These are phyloP conservation scores for Dictyostelium brefeldianum DNA, from an alignment of 78 protist genomes.

Conservation along the genomic window DNA sequence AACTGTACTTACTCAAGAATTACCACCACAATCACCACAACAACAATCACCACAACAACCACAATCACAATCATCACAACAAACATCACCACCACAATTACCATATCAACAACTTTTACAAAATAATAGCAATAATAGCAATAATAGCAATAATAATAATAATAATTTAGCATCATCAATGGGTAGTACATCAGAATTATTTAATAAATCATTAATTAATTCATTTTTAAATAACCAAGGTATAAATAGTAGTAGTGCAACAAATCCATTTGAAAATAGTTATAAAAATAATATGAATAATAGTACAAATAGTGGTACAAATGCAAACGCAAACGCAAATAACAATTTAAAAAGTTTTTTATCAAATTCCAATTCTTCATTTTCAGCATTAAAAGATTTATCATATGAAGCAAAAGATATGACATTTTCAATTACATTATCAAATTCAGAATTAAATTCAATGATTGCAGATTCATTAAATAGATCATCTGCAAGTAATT, in stretches of 20 bases:
- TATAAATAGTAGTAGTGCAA: background rate
- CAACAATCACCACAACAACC: background rate
- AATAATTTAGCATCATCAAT: conserved; percentile 16
- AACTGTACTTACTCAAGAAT: background rate
- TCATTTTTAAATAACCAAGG: conserved; percentile 38
- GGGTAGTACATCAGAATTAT: conserved; percentile 61
- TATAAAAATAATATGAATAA: background rate
- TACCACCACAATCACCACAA: background rate
- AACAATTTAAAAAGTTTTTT: background rate
- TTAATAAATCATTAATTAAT: conserved; percentile 69
- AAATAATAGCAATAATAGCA: background rate
- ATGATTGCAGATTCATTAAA: conserved; percentile 39
- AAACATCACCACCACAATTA: background rate
- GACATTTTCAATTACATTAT: conserved; percentile 3
- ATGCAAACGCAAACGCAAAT: background rate
- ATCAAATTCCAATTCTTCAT: conserved; percentile 20
- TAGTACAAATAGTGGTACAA: background rate
- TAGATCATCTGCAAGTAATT: conserved; percentile 38
- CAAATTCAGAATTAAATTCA: conserved; percentile 34
- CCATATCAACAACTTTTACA: background rate
- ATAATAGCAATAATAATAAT: background rate
- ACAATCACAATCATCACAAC: background rate
- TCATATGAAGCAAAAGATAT: conserved; percentile 50
- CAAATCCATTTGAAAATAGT: conserved; percentile 2
- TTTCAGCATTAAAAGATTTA: conserved; percentile 6